A percentile compares a stretch with the other conserved stretches of the same genome.
phyloP scores from a whole-genome alignment of 768 basidiomycete species.

The Trametes cingulata region DNA sequence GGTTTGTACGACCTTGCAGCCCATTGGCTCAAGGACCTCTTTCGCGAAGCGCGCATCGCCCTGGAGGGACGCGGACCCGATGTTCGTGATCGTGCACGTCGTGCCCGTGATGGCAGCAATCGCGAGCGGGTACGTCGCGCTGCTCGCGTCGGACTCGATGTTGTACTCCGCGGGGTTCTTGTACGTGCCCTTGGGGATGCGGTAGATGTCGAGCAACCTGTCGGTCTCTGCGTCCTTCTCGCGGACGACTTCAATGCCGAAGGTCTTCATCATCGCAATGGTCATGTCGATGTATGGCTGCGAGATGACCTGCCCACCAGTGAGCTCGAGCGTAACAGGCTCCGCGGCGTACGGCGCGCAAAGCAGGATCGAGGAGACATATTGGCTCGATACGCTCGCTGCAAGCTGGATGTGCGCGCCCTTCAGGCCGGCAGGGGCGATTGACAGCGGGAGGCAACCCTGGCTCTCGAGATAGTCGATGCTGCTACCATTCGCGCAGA shows the following conservation, averaged over 20 bases:
- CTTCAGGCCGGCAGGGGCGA: conserved; percentile 78
- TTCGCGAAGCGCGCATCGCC: conserved; percentile 98
- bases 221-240: conserved; percentile 61
- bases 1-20: conserved; percentile 88
- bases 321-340: conserved; percentile 85
- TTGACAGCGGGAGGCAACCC: conserved; percentile 88
- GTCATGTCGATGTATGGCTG: conserved; percentile 99
- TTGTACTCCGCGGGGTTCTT: conserved; percentile 76
- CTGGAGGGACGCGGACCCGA: conserved; percentile 87
- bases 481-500: conserved; percentile 74
- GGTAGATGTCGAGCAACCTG: conserved; percentile 74
- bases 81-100: conserved; percentile 89
- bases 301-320: conserved; percentile 93
- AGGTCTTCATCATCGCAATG: conserved; percentile 94
- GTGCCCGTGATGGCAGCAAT: conserved; percentile 98
- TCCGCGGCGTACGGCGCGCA: conserved; percentile 91
- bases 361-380: conserved; percentile 94
- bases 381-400: conserved; percentile 96
- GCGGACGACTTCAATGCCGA: conserved; percentile 78
- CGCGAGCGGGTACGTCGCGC: conserved; percentile 95
- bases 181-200: conserved; percentile 82
- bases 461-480: conserved; percentile 77
- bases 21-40: conserved; percentile 93
- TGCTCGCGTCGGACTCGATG: conserved; percentile 95
- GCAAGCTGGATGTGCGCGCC: conserved; percentile 85